Base-by-base conservation (phyloP, 352 stramenopile species). In the Phytophthora niederhauseri region DNA sequence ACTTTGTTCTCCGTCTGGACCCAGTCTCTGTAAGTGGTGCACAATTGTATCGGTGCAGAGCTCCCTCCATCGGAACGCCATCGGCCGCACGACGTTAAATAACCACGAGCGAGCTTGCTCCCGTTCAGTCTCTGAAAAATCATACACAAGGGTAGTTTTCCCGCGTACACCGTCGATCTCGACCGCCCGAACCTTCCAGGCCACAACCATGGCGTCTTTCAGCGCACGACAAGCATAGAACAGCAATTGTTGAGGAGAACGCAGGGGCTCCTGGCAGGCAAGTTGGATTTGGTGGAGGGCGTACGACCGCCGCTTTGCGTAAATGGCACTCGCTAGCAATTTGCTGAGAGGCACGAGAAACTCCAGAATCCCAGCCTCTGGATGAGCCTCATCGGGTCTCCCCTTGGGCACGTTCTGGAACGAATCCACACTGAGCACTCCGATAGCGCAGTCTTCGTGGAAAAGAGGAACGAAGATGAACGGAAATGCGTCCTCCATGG, bases 381-480 rank as follows among this genome's bases (percentile, higher is more conserved):
- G 87, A 15, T 95, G 86, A 6, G 19, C 26, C 68, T 94, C 84
- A 46, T 94, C 84, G 0, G 30, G 12, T 57, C 83, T 65, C 20
- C 83, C 85, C 61, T 89, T 93, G 2, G 84, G 64, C 4, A 92
- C 82, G 7, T 76, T 63, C 0, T 66, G 28, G 63, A 95, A 93
- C 0, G 72, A 71, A 53, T 87, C 84, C 1, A 93, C 66, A n/a
- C 75, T 84, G 11, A 95, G 56, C 0, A 94, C 70, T 6, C 87
- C 87, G 5, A 95, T 57, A 6, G 58, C 64, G 6, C 68, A 78
- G 45, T 93, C 87, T 30, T 95, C 83, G 56, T 95, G 76, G 2
- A 90, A 24, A 2, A 95, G 70, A 28, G 87, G 85, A 3, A 94
- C 19, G 12, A 93, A 86, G 0, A 93, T 64, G 46, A 77, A 86